Base-by-base conservation (phyloP, 345 rosid species). In the Lepidium africanum region DNA sequence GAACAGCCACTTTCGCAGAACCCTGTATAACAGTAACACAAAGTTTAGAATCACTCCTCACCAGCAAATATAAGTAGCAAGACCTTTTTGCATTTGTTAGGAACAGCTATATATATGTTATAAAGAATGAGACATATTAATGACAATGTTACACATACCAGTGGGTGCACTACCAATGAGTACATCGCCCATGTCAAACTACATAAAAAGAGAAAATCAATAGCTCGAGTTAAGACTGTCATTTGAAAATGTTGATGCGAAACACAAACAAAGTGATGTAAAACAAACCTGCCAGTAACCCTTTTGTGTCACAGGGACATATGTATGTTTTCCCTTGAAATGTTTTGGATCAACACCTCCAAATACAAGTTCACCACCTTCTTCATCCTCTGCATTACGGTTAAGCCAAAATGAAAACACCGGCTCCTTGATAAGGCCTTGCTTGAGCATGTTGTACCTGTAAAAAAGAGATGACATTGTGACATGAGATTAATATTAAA, bases 321-420 rank as follows among this genome's bases (percentile, higher is more conserved):
- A 91, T 36, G 90, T 94, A 75, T 91, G 97, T 66, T 85, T 63
- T 33, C 97, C 99, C 84, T 85, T 89, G 80, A 46, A 91, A 78
- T 94, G 99, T 2, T 71, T 83, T 17, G 86, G 87, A 75, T 94
- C 99, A 68, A 86, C 80, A 42, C 97, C 99, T 70, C 97, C 99
- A 81, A 94, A 94, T 37, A 94, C 95, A 47, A 94, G 72, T 79
- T 91, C 90, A 57, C 97, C 97, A 30, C 99, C 99, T 77, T 83
- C 86, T 11, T 89, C 91, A 45, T 81, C 96, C 15, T 73, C 86
- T 9, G 84, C 64, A 16, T 89, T 85, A 71, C 93, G 95, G 83
- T 89, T 94, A 75, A 94, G 87, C 99, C 96, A 94, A 68, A 94
- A 94, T 17, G 99, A 91, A 79, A 94, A 94, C 49, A 94, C 90